A percentile compares a stretch with the other conserved stretches of the same genome.
phyloP scores from a whole-genome alignment of 2,329 filamentous ascomycete genomes.

The Hypoxylon sp. region DNA sequence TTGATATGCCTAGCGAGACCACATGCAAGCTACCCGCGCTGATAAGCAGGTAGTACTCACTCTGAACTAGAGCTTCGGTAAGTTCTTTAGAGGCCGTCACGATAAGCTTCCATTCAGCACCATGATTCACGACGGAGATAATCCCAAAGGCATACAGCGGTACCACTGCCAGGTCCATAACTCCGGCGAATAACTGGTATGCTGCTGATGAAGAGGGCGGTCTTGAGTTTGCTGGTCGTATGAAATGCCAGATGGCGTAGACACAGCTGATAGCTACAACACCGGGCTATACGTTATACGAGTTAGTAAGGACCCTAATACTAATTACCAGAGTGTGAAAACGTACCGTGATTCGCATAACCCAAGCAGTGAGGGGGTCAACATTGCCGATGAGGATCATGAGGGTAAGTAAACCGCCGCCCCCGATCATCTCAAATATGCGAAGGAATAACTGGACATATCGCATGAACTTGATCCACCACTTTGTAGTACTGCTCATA shows the following conservation, averaged over 20 bases:
- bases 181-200: constrained; percentile 87
- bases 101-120: constrained; percentile 75
- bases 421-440: constrained; percentile 75
- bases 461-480: constrained; percentile 77
- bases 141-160: constrained; percentile 71
- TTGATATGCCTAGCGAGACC: constrained; percentile 76
- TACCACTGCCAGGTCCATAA: constrained; percentile 74
- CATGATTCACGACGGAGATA: constrained; percentile 62
- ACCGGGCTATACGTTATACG: constrained; percentile 71
- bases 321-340: background rate
- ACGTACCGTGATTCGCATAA: constrained; percentile 82
- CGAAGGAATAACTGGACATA: constrained; percentile 78
- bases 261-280: constrained; percentile 78
- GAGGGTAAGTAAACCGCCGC: constrained; percentile 79
- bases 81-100: constrained; percentile 68
- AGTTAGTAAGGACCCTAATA: constrained; percentile 36
- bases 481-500: constrained; percentile 79
- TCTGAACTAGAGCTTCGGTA: constrained; percentile 72
- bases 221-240: constrained; percentile 76
- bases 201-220: constrained; percentile 86
- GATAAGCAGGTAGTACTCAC: constrained; percentile 78
- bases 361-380: constrained; percentile 76
- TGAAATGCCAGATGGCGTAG: constrained; percentile 87
- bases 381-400: constrained; percentile 83
- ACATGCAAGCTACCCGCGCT: constrained; percentile 77